phyloP scores from a whole-genome alignment of 2,329 filamentous ascomycete species.

The Cordyceps militaris region DNA sequence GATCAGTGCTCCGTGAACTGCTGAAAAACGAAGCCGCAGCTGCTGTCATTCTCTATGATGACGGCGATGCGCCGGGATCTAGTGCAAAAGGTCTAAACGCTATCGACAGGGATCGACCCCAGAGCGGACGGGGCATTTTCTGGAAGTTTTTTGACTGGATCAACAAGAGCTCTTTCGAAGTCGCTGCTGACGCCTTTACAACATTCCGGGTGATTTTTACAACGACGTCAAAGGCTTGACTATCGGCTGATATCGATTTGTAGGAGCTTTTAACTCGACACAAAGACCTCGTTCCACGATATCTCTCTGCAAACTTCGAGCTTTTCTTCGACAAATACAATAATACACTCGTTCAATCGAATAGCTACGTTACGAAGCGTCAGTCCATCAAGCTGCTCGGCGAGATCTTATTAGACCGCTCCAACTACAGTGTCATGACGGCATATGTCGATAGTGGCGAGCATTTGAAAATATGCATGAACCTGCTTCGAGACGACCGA shows the following conservation, averaged over 20 bases:
- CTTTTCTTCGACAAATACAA: constrained; percentile 92
- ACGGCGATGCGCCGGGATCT: constrained; percentile 64
- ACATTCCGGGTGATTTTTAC: constrained; percentile 68
- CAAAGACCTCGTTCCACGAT: constrained; percentile 83
- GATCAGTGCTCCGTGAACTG: constrained; percentile 81
- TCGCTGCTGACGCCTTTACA: constrained; percentile 94
- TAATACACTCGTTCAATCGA: constrained; percentile 76
- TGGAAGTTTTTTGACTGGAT: constrained; percentile 98
- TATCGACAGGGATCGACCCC: constrained; percentile 68
- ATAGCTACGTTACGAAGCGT: constrained; percentile 94
- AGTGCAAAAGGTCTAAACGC: constrained; percentile 68
- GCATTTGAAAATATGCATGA: constrained; percentile 98
- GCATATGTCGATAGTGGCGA: constrained; percentile 92
- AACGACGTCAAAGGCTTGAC: neutral
- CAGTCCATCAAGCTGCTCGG: constrained; percentile 97
- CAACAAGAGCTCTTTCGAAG: constrained; percentile 91
- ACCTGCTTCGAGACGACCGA: constrained; percentile 84
- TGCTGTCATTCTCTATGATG: constrained; percentile 87
- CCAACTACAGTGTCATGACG: constrained; percentile 98
- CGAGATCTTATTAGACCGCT: constrained; percentile 86
- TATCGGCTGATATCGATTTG: neutral
- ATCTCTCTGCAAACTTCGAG: constrained; percentile 83
- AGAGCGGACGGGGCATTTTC: constrained; percentile 79
- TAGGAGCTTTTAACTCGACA: constrained; percentile 92
- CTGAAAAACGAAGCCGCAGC: constrained; percentile 85